These are phyloP conservation scores for Trametes versicolor DNA, from an alignment of 1,284 basidiomycete genomes.

Conservation along the genomic window DNA sequence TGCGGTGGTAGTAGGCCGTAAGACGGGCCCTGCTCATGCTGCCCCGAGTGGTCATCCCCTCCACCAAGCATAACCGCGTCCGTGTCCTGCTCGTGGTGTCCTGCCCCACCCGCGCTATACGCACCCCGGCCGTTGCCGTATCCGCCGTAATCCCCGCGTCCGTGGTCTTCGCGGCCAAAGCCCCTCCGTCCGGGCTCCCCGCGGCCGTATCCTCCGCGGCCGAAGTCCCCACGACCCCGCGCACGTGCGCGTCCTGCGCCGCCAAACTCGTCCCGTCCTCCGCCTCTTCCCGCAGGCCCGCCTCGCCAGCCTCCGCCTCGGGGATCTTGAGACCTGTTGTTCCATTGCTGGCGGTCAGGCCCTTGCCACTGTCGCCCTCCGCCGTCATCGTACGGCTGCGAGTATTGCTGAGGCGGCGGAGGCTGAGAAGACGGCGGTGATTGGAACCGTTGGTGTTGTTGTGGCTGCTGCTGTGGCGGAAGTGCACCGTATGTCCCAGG, in stretches of 20 bases:
- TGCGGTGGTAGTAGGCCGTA: conserved; percentile 4
- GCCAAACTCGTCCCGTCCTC: conserved; percentile 10
- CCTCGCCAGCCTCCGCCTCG: conserved; percentile 16
- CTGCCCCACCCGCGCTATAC: conserved; percentile 33
- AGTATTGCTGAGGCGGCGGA: conserved; percentile 1
- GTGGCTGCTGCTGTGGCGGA: conserved; percentile 27
- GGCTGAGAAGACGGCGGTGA: not conserved
- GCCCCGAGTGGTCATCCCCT: conserved; percentile 23
- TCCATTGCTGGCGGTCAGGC: conserved; percentile 9
- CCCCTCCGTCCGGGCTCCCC: conserved; percentile 28
- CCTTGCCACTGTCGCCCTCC: conserved; percentile 9
- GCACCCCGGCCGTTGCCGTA: conserved; percentile 50
- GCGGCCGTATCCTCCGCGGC: conserved; percentile 22
- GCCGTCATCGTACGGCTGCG: not conserved
- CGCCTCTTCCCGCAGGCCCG: conserved; percentile 11
- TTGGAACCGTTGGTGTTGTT: conserved; percentile 8
- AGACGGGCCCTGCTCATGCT: conserved; percentile 7
- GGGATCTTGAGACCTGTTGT: conserved; percentile 5
- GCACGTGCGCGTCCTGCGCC: conserved; percentile 21
- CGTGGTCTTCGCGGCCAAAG: conserved; percentile 38
- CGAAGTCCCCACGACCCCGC: conserved; percentile 29
- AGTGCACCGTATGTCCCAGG: conserved; percentile 3
- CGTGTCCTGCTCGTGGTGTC: conserved; percentile 45
- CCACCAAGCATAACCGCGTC: conserved; percentile 64
- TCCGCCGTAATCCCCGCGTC: conserved; percentile 35